Conservation (phyloP, 768 basidiomycete species). For the Pleurotus djamor region DNA sequence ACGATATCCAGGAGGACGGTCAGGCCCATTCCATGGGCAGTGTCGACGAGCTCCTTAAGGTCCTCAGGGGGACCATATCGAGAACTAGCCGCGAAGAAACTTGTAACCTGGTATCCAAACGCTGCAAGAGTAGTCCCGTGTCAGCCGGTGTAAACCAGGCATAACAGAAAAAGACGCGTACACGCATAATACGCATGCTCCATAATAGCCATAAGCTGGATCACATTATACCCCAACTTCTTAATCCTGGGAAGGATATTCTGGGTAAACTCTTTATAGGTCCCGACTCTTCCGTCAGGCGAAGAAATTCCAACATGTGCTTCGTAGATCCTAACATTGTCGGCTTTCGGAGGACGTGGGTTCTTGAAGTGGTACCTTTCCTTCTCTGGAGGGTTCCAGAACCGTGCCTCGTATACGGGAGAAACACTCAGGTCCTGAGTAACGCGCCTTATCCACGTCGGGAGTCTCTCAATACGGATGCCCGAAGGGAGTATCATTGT, state of each 20-base stretch:
- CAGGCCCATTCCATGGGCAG: constrained; percentile 90
- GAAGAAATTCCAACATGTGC: constrained; percentile 98
- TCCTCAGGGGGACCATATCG: constrained; percentile 97
- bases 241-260: constrained; percentile 86
- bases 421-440: constrained; percentile 92
- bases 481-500: constrained; percentile 85
- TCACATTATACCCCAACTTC: constrained; percentile 91
- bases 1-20: constrained; percentile 95
- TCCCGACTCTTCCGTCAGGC: constrained; percentile 81
- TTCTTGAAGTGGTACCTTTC: constrained; percentile 84
- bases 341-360: constrained; percentile 62
- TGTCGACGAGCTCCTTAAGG: constrained; percentile 92
- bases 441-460: constrained; percentile 93
- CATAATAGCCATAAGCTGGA: constrained; percentile 99
- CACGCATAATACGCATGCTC: constrained; percentile 98
- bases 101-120: constrained; percentile 98
- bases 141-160: constrained; percentile 3
- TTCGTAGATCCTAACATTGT: constrained; percentile 84
- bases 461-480: constrained; percentile 85
- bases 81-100: constrained; percentile 95
- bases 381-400: constrained; percentile 90
- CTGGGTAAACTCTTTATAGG: constrained; percentile 92
- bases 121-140: constrained; percentile 41
- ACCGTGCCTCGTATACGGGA: constrained; percentile 93
- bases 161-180: constrained; percentile 33